These are phyloP conservation scores for Starmerella etchellsii DNA, from an alignment of 805 yeast genomes.

Conservation along the genomic window DNA sequence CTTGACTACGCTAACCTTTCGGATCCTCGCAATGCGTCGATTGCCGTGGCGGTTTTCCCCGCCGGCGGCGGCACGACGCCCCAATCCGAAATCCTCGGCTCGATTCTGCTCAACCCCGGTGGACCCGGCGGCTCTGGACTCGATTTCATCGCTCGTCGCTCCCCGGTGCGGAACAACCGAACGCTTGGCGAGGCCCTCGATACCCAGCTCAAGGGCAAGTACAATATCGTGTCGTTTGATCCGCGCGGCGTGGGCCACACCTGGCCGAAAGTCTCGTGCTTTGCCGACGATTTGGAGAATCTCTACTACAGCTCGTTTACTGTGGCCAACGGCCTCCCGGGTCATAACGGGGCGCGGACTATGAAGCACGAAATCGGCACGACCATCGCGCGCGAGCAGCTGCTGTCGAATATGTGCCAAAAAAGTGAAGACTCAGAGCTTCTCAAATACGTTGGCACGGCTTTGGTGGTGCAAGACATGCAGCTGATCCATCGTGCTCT, in stretches of 20 bases:
- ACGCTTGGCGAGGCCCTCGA: background rate
- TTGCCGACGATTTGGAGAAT: background rate
- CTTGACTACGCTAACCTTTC: constrained; percentile 1
- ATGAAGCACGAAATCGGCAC: constrained; percentile 11
- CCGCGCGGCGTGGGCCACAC: constrained; percentile 19
- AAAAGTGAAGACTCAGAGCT: constrained; percentile 3
- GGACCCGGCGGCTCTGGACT: constrained; percentile 21
- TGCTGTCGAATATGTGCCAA: constrained; percentile 10
- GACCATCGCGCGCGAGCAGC: constrained; percentile 4
- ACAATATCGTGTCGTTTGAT: constrained; percentile 18
- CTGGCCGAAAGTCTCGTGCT: constrained; percentile 11
- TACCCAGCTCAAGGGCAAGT: constrained; percentile 9
- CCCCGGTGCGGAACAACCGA: background rate
- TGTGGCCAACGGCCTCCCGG: constrained; percentile 1
- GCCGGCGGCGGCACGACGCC: constrained; percentile 8
- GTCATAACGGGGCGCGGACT: constrained; percentile 2
- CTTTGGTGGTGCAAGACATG: constrained; percentile 18
- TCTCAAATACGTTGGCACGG: constrained; percentile 12
- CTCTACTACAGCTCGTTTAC: background rate
- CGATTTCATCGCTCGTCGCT: constrained; percentile 1
- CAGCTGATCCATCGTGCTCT: constrained; percentile 15
- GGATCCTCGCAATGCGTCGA: constrained; percentile 4
- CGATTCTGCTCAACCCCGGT: constrained; percentile 18
- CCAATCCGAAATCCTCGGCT: constrained; percentile 11
- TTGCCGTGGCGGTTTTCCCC: constrained; percentile 1